phyloP scores from a whole-genome alignment of 805 yeast species.

The Ogataea neopini region DNA sequence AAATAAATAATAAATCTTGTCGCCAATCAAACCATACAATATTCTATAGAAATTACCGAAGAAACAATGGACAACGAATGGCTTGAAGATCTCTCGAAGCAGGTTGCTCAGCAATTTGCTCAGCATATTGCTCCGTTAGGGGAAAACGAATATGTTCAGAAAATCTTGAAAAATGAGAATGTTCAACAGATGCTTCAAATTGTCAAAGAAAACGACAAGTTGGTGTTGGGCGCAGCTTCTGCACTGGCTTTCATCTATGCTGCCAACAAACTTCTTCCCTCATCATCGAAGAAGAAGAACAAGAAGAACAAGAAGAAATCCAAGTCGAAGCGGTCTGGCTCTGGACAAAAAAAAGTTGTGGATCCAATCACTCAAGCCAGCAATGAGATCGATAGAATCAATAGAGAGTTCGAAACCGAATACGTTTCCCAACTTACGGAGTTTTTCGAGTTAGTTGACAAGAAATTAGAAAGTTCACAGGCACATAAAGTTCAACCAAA shows the following conservation, averaged over 20 bases:
- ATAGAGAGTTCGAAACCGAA: conserved; percentile 19
- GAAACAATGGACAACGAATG: not conserved
- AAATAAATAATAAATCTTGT: no score
- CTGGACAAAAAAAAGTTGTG: conserved; percentile 11
- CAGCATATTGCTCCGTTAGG: conserved; percentile 1
- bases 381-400: conserved; percentile 17
- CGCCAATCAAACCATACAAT: not conserved
- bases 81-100: not conserved
- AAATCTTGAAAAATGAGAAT: conserved; percentile 8
- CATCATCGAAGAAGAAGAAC: conserved; percentile 9
- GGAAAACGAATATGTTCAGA: conserved; percentile 8
- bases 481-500: conserved; percentile 2
- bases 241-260: conserved; percentile 15
- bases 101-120: no score
- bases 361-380: conserved; percentile 25
- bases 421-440: conserved; percentile 15
- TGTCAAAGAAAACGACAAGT: conserved; percentile 19
- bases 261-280: conserved; percentile 8
- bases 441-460: conserved; percentile 21
- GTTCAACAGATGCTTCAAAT: conserved; percentile 12
- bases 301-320: conserved; percentile 17
- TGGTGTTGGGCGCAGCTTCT: conserved; percentile 17
- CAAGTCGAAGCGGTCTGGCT: conserved; percentile 8
- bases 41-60: no score
- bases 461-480: conserved; percentile 9